These are phyloP conservation scores for Croton setiger DNA, from an alignment of 441 rosid species.

Conservation along the genomic window DNA sequence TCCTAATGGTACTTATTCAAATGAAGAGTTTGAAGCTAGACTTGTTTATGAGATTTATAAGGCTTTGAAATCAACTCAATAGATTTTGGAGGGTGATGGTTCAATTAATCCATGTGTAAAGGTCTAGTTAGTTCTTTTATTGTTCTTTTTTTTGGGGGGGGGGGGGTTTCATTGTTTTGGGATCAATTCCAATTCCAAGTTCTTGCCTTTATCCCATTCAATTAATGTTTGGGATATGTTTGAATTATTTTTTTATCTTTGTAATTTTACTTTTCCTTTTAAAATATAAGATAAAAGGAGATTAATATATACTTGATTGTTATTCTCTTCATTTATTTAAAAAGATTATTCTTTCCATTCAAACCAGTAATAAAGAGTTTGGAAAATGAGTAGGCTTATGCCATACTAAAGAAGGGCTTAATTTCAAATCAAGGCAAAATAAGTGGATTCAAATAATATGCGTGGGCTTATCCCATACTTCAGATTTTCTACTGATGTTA, in stretches of 20 bases:
- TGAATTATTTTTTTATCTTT: not conserved
- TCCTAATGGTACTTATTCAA: conserved; percentile 16
- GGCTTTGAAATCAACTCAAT: conserved; percentile 30
- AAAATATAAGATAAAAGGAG: too few species aligned
- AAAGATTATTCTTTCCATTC: too few species aligned
- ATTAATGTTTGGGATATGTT: not conserved
- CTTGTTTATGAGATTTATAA: conserved; percentile 44
- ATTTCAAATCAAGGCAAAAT: too few species aligned
- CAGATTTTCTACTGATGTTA: too few species aligned
- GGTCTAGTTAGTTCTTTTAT: not conserved
- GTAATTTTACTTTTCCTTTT: not conserved
- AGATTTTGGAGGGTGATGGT: not conserved
- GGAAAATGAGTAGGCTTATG: too few species aligned
- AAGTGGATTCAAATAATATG: too few species aligned
- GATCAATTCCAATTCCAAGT: not conserved
- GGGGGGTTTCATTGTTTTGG: not conserved
- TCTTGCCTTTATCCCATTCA: not conserved
- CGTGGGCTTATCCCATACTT: too few species aligned
- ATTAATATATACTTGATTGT: too few species aligned
- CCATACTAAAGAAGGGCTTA: too few species aligned
- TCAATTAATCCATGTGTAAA: conserved; percentile 3
- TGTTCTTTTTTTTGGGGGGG: too few species aligned
- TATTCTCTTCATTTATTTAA: too few species aligned
- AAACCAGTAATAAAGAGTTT: too few species aligned
- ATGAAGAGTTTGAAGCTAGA: conserved; percentile 35